These are phyloP conservation scores for Didymella exigua DNA, from an alignment of 2,329 filamentous ascomycete genomes.

Conservation along the genomic window DNA sequence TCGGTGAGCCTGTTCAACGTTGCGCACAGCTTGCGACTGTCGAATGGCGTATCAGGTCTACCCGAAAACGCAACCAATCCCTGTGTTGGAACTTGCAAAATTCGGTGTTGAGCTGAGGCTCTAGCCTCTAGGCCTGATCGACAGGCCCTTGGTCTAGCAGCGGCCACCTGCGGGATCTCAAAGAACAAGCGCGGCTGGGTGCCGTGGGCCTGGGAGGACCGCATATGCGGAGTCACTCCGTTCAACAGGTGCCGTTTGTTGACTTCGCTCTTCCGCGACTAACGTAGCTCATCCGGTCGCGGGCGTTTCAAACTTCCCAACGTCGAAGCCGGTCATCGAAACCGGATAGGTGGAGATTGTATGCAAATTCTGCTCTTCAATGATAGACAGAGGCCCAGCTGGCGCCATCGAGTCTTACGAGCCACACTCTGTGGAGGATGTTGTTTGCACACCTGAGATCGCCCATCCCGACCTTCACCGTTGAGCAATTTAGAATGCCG, in stretches of 20 bases:
- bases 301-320: conserved; percentile 15
- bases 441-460: neutral
- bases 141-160: conserved; percentile 8
- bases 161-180: conserved; percentile 19
- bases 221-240: conserved; percentile 12
- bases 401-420: neutral
- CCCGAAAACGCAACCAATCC: conserved; percentile 12
- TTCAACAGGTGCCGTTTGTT: conserved; percentile 4
- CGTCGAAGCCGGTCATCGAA: conserved; percentile 1
- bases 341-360: conserved; percentile 4
- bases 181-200: conserved; percentile 9
- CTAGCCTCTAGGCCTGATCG: conserved; percentile 17
- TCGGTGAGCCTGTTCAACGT: conserved; percentile 9
- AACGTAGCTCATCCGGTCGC: conserved; percentile 8
- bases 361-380: conserved; percentile 3
- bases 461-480: neutral
- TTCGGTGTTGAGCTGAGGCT: conserved; percentile 13
- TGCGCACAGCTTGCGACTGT: conserved; percentile 1
- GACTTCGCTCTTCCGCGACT: conserved; percentile 7
- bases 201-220: conserved; percentile 11
- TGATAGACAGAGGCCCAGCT: neutral
- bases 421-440: neutral
- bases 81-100: conserved; percentile 1
- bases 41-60: conserved; percentile 4
- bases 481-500: neutral